Percentiles rank a stretch among this genome's conserved stretches.
phyloP scores from a whole-genome alignment of 2,329 filamentous ascomycete species.

The Penicillium sp. region DNA sequence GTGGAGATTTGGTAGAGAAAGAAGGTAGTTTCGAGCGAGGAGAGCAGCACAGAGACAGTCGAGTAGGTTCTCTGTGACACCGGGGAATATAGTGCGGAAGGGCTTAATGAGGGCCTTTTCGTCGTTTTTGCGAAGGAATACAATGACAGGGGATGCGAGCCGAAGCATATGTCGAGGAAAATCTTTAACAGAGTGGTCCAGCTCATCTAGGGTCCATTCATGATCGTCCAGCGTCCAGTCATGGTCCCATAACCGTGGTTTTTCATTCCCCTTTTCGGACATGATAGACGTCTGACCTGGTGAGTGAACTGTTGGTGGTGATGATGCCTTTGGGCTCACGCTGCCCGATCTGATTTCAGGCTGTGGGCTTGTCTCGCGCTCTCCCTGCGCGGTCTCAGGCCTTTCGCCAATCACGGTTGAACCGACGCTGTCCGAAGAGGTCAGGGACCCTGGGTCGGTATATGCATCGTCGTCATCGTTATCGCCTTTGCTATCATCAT shows the following conservation, averaged over 20 bases:
- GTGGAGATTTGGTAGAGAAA: conserved; percentile 29
- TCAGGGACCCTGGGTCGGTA: conserved; percentile 27
- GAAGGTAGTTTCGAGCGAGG: conserved; percentile 39
- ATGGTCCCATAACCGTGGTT: conserved; percentile 33
- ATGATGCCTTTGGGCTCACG: conserved; percentile 18
- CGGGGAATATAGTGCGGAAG: conserved; percentile 38
- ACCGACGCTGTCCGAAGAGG: conserved; percentile 26
- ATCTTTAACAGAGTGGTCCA: conserved; percentile 38
- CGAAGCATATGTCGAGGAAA: conserved; percentile 37
- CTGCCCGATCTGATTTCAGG: conserved; percentile 25
- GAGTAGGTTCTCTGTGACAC: conserved; percentile 33
- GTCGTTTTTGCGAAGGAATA: conserved; percentile 38
- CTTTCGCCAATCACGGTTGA: conserved; percentile 28
- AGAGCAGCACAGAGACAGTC: conserved; percentile 39
- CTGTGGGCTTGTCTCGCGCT: conserved; percentile 17
- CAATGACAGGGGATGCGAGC: conserved; percentile 40
- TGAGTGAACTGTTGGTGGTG: conserved; percentile 16
- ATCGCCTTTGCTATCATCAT: conserved; percentile 20
- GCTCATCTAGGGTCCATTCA: conserved; percentile 41
- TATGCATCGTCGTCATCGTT: conserved; percentile 26
- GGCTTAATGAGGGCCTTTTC: conserved; percentile 35
- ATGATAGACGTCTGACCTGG: conserved; percentile 20
- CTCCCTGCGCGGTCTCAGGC: conserved; percentile 17
- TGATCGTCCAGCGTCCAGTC: conserved; percentile 42
- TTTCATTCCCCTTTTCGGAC: conserved; percentile 31